Evolutionary conservation across 805 yeast genomes (phyloP).

Genomic region (Metschnikowia noctiluminum): DNA sequence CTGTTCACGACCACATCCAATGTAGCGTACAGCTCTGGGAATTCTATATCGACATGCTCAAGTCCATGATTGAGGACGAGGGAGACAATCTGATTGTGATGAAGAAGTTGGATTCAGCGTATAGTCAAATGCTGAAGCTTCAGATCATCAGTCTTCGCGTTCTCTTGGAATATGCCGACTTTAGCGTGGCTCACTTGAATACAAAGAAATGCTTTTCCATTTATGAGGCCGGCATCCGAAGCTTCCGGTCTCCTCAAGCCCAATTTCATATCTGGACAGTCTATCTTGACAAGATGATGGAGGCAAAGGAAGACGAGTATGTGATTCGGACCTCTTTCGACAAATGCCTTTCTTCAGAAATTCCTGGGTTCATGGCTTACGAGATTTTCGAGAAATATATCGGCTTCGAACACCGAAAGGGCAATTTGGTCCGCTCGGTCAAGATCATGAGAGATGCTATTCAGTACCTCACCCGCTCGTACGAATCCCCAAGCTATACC

Average conservation of each 20-base stretch:
- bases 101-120: conserved; percentile 23
- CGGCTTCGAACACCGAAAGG: conserved; percentile 56
- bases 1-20: conserved; percentile 53
- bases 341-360: conserved; percentile 44
- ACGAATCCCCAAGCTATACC: conserved; percentile 2
- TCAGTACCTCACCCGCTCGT: conserved; percentile 9
- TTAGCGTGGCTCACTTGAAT: conserved; percentile 47
- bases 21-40: conserved; percentile 69
- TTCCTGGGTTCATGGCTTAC: conserved; percentile 48
- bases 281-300: conserved; percentile 54
- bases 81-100: conserved; percentile 17
- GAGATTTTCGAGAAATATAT: conserved; percentile 55
- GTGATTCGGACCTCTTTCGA: conserved; percentile 71
- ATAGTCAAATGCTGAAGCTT: conserved; percentile 32
- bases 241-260: conserved; percentile 56
- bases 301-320: conserved; percentile 13
- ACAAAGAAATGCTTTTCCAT: conserved; percentile 52
- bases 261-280: conserved; percentile 66
- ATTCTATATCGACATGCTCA: conserved; percentile 66
- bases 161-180: conserved; percentile 63
- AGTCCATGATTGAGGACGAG: conserved; percentile 45
- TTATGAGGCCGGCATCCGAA: conserved; percentile 64
- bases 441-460: conserved; percentile 21
- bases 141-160: conserved; percentile 68
- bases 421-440: conserved; percentile 47